phyloP scores from a whole-genome alignment of 352 stramenopile genomes.

The Pythium scleroteichum region DNA sequence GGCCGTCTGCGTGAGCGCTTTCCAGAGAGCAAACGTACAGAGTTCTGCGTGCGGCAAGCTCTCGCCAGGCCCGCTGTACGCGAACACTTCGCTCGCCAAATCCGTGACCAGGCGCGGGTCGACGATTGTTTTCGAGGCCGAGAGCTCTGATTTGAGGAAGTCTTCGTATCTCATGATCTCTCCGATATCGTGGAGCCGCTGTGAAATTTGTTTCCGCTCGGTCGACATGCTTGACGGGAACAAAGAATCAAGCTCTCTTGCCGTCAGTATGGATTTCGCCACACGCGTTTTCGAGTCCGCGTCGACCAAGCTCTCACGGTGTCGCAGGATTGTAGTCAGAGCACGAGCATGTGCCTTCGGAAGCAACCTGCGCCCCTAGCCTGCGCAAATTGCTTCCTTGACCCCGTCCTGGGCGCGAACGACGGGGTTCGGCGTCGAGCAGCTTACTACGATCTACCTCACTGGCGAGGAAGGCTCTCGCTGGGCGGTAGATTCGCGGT shows the following conservation, averaged over 20 bases:
- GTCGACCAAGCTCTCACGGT: neutral
- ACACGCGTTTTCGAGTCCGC: neutral
- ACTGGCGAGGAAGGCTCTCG: neutral
- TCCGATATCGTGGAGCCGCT: neutral
- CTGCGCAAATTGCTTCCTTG: neutral
- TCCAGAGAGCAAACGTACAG: neutral
- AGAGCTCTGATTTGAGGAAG: neutral
- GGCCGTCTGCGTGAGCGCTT: neutral
- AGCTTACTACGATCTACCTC: slow-evolving; percentile 6
- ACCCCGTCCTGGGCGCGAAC: neutral
- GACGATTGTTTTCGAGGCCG: neutral
- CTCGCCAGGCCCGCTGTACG: neutral
- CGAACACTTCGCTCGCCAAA: slow-evolving; percentile 6
- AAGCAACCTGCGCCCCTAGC: neutral
- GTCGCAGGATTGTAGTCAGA: neutral
- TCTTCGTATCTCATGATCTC: slow-evolving; percentile 1
- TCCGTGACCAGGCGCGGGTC: slow-evolving; percentile 3
- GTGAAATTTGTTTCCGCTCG: neutral
- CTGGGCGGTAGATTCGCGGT: neutral
- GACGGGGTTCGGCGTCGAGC: neutral
- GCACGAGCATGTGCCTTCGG: slow-evolving; percentile 5
- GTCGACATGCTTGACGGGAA: neutral
- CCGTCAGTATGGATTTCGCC: neutral
- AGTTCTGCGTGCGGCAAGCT: neutral
- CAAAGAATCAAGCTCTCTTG: neutral